These are phyloP conservation scores for Protomyces inouyei DNA, from an alignment of 1,139 yeast genomes.

Conservation along the genomic window DNA sequence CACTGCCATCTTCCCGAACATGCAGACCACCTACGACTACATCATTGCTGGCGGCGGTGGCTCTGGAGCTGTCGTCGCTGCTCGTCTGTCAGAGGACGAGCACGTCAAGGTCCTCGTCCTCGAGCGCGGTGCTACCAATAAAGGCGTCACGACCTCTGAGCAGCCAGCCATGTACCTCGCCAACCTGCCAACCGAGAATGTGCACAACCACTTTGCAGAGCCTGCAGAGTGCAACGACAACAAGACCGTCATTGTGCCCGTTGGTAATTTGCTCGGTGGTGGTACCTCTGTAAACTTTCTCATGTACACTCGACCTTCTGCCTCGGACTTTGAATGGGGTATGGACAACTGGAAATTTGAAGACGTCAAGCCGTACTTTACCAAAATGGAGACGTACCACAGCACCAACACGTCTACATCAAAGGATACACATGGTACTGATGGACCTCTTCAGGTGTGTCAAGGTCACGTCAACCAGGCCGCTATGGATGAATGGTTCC, in stretches of 20 bases:
- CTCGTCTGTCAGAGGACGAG: conserved; percentile 17
- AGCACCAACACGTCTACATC: neutral
- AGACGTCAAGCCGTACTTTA: conserved; percentile 17
- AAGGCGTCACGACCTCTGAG: conserved; percentile 1
- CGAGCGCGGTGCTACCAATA: conserved; percentile 12
- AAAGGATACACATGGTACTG: neutral
- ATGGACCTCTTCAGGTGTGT: conserved; percentile 8
- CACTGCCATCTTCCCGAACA: neutral
- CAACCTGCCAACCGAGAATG: conserved; percentile 4
- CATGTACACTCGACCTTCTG: conserved; percentile 6
- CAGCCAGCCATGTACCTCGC: conserved; percentile 12
- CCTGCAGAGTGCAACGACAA: conserved; percentile 4
- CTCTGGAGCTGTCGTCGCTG: conserved; percentile 14
- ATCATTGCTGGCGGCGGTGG: conserved; percentile 20
- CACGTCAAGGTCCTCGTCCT: conserved; percentile 6
- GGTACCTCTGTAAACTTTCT: conserved; percentile 5
- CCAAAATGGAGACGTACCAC: conserved; percentile 10
- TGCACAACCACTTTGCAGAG: neutral
- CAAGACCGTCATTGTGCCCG: neutral
- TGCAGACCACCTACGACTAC: conserved; percentile 13
- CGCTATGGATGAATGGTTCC: neutral
- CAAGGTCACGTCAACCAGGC: neutral
- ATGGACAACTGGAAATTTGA: conserved; percentile 16
- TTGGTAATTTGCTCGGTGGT: conserved; percentile 4
- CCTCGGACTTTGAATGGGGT: conserved; percentile 3